Evolutionary conservation across 1,284 basidiomycete species (phyloP), one percentile per base, ranked within the genome.

Genomic region (Thelephora terrestris): DNA sequence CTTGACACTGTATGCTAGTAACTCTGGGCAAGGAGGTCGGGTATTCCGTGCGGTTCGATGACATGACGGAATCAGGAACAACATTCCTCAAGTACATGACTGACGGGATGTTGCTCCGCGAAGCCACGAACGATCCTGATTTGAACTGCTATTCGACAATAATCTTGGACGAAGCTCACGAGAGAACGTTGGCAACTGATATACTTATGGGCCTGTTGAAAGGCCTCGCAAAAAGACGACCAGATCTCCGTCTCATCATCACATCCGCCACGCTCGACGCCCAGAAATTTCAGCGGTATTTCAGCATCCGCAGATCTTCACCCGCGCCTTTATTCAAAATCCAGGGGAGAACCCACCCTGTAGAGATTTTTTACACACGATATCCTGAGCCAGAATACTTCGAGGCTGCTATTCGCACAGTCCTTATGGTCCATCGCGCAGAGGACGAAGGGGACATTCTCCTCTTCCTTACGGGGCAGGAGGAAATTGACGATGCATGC

Each of bases 11-110:
- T 39, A n/a, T 25, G 32, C 0, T 9, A 23, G 35, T 34, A 9
- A 80, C 94, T 66, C 82, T 97, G 7, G 92, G 91, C 47, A 85
- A 90, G 63, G 83, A 97, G 58, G 95, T 99, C 55, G 96, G 96
- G 54, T 99, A 99, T 68, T 92, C 91, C 3, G 98, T 98, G 61
- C 91, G n/a, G n/a, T n/a, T n/a, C n/a, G n/a, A n/a, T n/a, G 95
- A 99, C 63, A 91, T 93, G 84, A 97, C 94, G 9, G 87, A 92
- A 55, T 78, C 80, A 0, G 89, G 87, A 66, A 98, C 92, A 73
- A 99, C 95, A 10, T 84, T 88, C 61, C 98, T 99, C 78, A 99
- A 99, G 70, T 99, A 97, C 77, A 98, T 99, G 96, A 99, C 96
- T 55, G 95, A 99, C 63, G 96, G 95, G 71, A 97, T 99, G 92